Percentiles rank a stretch among this genome's conserved stretches.
These are phyloP conservation scores for Podospora anserina DNA, from an alignment of 495 filamentous ascomycete genomes.

Conservation along the genomic window DNA sequence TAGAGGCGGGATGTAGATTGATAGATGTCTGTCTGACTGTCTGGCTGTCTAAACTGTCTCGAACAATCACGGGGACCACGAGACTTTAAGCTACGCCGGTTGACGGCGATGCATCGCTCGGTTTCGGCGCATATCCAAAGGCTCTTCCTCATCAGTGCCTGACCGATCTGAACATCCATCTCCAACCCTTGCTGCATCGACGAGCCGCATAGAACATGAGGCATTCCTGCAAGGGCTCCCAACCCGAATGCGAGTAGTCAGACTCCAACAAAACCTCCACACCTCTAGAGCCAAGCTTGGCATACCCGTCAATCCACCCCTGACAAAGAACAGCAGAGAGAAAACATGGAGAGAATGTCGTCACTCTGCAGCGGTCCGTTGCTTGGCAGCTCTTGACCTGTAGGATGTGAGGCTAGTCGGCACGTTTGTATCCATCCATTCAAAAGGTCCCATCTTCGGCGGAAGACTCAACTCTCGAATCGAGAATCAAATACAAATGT, in stretches of 20 bases:
- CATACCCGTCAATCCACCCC: not conserved
- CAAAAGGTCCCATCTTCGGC: not conserved
- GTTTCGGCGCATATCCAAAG: not conserved
- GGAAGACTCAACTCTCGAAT: not conserved
- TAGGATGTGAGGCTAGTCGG: not conserved
- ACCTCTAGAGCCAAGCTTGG: not conserved
- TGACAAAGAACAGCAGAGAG: conserved; percentile 7
- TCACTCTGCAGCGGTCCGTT: conserved; percentile 8
- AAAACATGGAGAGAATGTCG: not conserved
- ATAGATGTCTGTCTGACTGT: not conserved
- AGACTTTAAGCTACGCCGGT: conserved; percentile 6
- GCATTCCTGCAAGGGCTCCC: conserved; percentile 5
- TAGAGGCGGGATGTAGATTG: conserved; percentile 1
- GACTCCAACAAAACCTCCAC: not conserved
- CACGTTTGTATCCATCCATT: not conserved
- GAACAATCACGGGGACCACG: not conserved
- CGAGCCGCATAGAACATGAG: not conserved
- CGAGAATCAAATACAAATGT: not conserved
- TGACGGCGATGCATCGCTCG: not conserved
- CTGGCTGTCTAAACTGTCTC: not conserved
- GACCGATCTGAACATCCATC: conserved; percentile 8
- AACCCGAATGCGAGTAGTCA: conserved; percentile 2
- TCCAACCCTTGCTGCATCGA: conserved; percentile 8
- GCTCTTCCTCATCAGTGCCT: not conserved
- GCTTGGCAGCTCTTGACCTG: conserved; percentile 3